Conservation (phyloP, 108 stramenopile species). For the Skeletonema grethae region DNA sequence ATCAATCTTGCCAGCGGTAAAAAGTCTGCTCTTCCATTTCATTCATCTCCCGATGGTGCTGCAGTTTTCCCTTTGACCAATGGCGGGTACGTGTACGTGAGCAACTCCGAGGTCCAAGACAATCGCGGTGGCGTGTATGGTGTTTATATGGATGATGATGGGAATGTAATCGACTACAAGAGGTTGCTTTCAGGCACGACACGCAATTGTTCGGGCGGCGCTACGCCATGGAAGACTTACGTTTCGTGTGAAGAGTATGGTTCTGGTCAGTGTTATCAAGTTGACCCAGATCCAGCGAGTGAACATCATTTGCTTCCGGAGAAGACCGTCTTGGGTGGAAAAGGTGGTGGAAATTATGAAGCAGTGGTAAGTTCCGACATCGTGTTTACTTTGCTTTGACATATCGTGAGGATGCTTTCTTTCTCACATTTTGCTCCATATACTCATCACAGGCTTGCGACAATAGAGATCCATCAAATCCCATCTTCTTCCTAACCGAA, state of each 20-base stretch:
- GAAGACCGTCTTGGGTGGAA: slow-evolving; percentile 25
- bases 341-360: slow-evolving; percentile 48
- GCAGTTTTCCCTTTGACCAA: slow-evolving; percentile 23
- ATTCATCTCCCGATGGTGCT: slow-evolving; percentile 31
- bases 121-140: slow-evolving; percentile 22
- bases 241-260: slow-evolving; percentile 64
- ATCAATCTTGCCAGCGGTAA: background rate
- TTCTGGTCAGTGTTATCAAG: slow-evolving; percentile 46
- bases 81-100: slow-evolving; percentile 36
- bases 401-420: background rate
- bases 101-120: slow-evolving; percentile 20
- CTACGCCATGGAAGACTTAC: slow-evolving; percentile 63
- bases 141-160: slow-evolving; percentile 34
- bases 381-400: background rate
- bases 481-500: slow-evolving; percentile 49
- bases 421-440: background rate
- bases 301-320: slow-evolving; percentile 20
- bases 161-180: slow-evolving; percentile 35
- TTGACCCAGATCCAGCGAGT: slow-evolving; percentile 62
- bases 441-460: slow-evolving; percentile 26
- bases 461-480: slow-evolving; percentile 35
- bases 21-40: slow-evolving; percentile 19
- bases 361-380: slow-evolving; percentile 13
- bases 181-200: slow-evolving; percentile 23
- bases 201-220: slow-evolving; percentile 46